Conservation (phyloP, 768 basidiomycete species). For the Mycena amicta region DNA sequence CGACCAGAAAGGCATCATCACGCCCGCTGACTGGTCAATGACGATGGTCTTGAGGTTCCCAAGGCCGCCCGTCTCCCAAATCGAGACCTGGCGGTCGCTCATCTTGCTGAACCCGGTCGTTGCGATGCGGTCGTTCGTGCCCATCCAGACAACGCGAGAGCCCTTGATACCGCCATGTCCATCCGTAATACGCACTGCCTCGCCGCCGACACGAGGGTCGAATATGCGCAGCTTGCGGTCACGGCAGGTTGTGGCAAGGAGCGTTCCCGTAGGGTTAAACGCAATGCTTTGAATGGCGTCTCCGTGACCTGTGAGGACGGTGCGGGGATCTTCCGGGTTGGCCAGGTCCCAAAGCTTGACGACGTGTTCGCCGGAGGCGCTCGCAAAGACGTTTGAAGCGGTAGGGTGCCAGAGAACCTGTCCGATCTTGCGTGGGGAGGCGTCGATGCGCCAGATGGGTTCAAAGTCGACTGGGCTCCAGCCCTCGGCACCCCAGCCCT, state of each 20-base stretch:
- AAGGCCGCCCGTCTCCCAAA: conserved; percentile 88
- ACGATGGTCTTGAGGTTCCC: conserved; percentile 74
- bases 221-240: conserved; percentile 93
- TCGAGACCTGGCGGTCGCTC: conserved; percentile 86
- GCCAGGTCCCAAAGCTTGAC: conserved; percentile 93
- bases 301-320: conserved; percentile 70
- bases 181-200: conserved; percentile 81
- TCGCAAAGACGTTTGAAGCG: conserved; percentile 83
- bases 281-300: conserved; percentile 87
- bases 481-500: conserved; percentile 81
- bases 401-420: conserved; percentile 95
- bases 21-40: conserved; percentile 90
- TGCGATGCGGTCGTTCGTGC: conserved; percentile 82
- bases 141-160: conserved; percentile 87
- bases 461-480: conserved; percentile 86
- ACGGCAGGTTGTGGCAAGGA: conserved; percentile 87
- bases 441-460: conserved; percentile 80
- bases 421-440: conserved; percentile 85
- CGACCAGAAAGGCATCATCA: conserved; percentile 97
- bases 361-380: conserved; percentile 77
- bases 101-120: conserved; percentile 98
- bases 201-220: conserved; percentile 81
- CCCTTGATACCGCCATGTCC: conserved; percentile 95
- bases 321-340: conserved; percentile 62
- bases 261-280: conserved; percentile 79